Evolutionary conservation across 2,329 filamentous ascomycete genomes (phyloP), one percentile per base, ranked within the genome.

Genomic region (Ceratocystis papillata): DNA sequence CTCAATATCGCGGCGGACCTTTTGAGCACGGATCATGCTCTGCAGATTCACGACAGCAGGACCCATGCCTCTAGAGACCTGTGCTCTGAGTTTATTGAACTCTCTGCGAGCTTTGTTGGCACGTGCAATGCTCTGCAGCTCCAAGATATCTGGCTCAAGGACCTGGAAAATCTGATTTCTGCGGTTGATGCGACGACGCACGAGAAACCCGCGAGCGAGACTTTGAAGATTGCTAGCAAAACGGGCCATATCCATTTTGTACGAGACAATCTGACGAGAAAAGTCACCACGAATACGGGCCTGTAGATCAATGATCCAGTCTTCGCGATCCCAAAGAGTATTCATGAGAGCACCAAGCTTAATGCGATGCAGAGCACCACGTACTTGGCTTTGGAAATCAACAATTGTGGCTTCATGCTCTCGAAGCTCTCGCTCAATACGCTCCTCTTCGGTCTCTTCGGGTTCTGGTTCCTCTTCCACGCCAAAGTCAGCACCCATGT

Each of bases 401-500:
- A 85, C 71, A 55, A 97, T 85, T 2, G 80, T 77, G 0, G 75
- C 76, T 73, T 94, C 88, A 67, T 90, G 87, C 71, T 96, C 91
- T 15, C 79, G 81, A 3, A 99, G 76, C 73, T 96, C 90, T 65
- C 91, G 82, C 62, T 92, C 84, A 65, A 94, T 87, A 55, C 91
- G 82, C 71, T 97, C 91, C 72, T 97, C 89, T 71, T 97, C 93
- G 0, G 89, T 91, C 73, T 97, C 94, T 73, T 88, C 85, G 0
- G 87, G 87, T 66, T 87, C 82, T 0, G 87, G 87, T 65, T 87
- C 82, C 1, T 87, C 85, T 72, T 95, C 90, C 5, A 93, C 87
- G 46, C 90, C 91, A 79, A 99, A 96, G 73, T 94, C 93, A 69
- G 91, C 93, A 63, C 92, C 88, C 89, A 99, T 97, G 68, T 92